phyloP scores from a whole-genome alignment of 2,329 filamentous ascomycete genomes.

The Mycosphaerella arachidis region DNA sequence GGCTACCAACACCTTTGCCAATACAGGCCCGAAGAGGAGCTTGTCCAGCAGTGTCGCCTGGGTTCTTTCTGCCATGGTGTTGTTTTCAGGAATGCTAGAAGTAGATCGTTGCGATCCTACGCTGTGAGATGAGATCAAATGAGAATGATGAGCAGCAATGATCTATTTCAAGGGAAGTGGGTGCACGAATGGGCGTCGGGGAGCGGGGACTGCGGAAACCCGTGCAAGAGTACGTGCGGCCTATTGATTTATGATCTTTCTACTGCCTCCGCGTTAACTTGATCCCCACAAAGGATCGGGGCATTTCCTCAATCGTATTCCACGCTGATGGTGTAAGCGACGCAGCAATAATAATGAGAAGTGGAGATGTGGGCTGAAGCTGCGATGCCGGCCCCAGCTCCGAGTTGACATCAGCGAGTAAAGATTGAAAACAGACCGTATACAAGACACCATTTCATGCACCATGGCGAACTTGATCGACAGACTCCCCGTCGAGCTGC shows the following conservation, averaged over 20 bases:
- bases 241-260: background rate
- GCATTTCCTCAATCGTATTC: no score
- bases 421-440: background rate
- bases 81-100: background rate
- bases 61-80: conserved; percentile 1
- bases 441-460: background rate
- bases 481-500: conserved; percentile 57
- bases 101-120: no score
- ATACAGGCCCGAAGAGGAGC: conserved; percentile 12
- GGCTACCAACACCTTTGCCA: conserved; percentile 28
- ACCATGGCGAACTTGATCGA: conserved; percentile 13
- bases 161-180: background rate
- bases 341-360: background rate
- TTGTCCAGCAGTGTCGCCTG: conserved; percentile 15
- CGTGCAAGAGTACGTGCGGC: background rate
- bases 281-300: no score
- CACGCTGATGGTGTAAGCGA: no score
- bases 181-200: no score
- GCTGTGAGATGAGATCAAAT: background rate
- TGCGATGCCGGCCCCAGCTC: background rate
- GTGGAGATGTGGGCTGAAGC: background rate
- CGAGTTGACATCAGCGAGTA: background rate
- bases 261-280: background rate
- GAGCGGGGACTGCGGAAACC: background rate
- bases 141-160: background rate